phyloP scores from a whole-genome alignment of 352 stramenopile species.

The Pythium aristosporum region DNA sequence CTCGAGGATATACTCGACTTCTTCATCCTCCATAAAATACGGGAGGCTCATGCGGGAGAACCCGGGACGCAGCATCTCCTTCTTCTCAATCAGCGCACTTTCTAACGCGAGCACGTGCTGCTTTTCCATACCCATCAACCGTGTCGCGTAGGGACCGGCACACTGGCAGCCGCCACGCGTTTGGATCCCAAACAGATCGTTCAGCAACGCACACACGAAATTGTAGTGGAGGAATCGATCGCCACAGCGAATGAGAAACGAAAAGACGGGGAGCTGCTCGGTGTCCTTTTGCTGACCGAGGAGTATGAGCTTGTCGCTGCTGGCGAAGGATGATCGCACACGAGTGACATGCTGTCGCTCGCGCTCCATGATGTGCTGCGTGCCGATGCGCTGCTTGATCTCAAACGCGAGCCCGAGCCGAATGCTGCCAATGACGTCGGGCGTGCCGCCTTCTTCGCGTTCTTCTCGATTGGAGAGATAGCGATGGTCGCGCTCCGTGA shows the following conservation, averaged over 20 bases:
- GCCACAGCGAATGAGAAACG: constrained; percentile 87
- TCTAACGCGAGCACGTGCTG: constrained; percentile 59
- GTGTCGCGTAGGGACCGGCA: constrained; percentile 91
- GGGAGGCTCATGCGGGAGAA: constrained; percentile 92
- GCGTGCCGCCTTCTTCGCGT: constrained; percentile 95
- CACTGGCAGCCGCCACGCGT: constrained; percentile 43
- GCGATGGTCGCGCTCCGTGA: constrained; percentile 44
- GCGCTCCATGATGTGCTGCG: constrained; percentile 35
- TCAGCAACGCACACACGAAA: constrained; percentile 95
- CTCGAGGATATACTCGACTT: constrained; percentile 90
- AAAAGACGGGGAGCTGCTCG: constrained; percentile 86
- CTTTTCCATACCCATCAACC: constrained; percentile 82
- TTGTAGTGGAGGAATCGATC: constrained; percentile 94
- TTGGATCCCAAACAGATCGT: constrained; percentile 98
- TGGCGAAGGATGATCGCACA: constrained; percentile 69
- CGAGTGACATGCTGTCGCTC: constrained; percentile 38
- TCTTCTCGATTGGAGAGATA: constrained; percentile 90
- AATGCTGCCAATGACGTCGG: constrained; percentile 91
- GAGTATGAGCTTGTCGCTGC: constrained; percentile 69
- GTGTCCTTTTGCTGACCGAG: constrained; percentile 45
- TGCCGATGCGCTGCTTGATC: constrained; percentile 65
- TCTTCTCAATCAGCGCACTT: constrained; percentile 79
- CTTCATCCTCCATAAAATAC: constrained; percentile 62
- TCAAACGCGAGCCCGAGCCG: constrained; percentile 87
- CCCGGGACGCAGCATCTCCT: constrained; percentile 90